Evolutionary conservation across 2,329 filamentous ascomycete genomes (phyloP).

Genomic region (Cryphonectria nitschkei): DNA sequence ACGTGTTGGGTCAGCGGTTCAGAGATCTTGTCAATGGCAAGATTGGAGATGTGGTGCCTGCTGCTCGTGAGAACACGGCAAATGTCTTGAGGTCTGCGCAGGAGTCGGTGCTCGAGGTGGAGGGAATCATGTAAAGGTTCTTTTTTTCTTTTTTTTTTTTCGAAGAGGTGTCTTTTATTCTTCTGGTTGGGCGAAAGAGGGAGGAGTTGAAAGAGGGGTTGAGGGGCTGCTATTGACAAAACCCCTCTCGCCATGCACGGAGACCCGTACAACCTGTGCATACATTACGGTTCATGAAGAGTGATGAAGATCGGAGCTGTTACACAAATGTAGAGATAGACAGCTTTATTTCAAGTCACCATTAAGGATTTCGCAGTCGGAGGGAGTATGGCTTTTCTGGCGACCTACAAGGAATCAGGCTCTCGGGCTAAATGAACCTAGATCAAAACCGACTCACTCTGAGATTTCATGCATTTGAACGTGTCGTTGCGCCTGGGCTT

Average conservation of each 20-base stretch:
- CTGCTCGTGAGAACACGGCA: not conserved
- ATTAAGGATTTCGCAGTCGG: not conserved
- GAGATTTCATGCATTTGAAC: not conserved
- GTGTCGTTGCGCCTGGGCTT: conserved; percentile 1
- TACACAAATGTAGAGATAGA: not conserved
- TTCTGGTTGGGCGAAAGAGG: too few species aligned
- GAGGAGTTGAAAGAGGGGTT: too few species aligned
- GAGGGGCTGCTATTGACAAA: too few species aligned
- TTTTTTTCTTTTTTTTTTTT: not conserved
- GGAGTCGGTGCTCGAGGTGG: not conserved
- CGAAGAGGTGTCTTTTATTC: too few species aligned
- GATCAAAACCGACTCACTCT: not conserved
- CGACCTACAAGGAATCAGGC: not conserved
- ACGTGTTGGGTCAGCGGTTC: conserved; percentile 21
- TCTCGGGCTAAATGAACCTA: not conserved
- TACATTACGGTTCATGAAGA: not conserved
- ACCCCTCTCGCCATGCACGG: not conserved
- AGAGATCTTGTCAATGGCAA: conserved; percentile 18
- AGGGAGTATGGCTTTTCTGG: not conserved
- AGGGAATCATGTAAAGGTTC: not conserved
- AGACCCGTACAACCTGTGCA: not conserved
- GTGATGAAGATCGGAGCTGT: not conserved
- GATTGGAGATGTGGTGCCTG: conserved; percentile 19
- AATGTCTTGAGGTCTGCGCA: not conserved
- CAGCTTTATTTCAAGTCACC: not conserved